Conservation (phyloP, 805 yeast genomes). For the Suhomyces vadensis region DNA sequence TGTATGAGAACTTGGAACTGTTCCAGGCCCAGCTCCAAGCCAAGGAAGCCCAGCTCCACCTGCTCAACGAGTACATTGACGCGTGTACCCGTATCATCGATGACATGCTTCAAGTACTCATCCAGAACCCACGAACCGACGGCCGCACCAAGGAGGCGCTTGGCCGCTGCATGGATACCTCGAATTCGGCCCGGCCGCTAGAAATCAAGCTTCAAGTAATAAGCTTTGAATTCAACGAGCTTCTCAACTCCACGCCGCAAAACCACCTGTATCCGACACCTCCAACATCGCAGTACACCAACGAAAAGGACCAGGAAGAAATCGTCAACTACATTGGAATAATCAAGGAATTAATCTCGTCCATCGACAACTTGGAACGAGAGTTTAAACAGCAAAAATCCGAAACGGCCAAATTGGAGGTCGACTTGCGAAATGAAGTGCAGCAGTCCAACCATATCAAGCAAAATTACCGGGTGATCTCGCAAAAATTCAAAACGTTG, state of each 20-base stretch:
- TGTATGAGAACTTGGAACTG: constrained; percentile 36
- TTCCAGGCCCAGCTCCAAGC: constrained; percentile 33
- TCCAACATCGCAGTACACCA: constrained; percentile 11
- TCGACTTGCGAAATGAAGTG: constrained; percentile 23
- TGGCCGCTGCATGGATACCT: constrained; percentile 15
- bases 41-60: constrained; percentile 24
- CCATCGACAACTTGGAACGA: constrained; percentile 23
- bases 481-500: constrained; percentile 19
- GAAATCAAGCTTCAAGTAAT: constrained; percentile 27
- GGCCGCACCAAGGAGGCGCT: constrained; percentile 18
- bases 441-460: constrained; percentile 23
- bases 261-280: constrained; percentile 13
- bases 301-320: constrained; percentile 6
- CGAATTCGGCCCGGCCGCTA: constrained; percentile 15
- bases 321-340: constrained; percentile 15
- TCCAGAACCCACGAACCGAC: constrained; percentile 20
- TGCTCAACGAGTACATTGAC: constrained; percentile 15
- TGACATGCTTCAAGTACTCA: constrained; percentile 21
- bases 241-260: constrained; percentile 5
- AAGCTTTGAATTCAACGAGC: constrained; percentile 19
- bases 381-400: constrained; percentile 23
- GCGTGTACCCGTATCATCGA: constrained; percentile 18
- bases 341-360: constrained; percentile 19
- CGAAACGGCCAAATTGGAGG: constrained; percentile 21
- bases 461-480: constrained; percentile 19